Conservation (phyloP, 495 filamentous ascomycete species). For the Chaetomium fimeti region DNA sequence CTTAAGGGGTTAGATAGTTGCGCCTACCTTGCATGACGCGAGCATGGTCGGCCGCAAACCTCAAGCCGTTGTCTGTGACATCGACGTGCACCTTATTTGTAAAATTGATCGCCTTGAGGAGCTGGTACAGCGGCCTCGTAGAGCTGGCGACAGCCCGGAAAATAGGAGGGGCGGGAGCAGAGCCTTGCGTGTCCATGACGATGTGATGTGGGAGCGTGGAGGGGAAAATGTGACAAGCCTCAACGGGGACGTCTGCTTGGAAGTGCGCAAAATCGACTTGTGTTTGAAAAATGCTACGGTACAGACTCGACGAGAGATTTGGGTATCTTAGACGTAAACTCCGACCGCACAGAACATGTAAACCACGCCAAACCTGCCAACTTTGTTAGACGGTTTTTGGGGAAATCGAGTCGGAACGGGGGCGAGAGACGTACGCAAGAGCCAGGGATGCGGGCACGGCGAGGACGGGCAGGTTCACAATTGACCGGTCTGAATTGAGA, state of each 20-base stretch:
- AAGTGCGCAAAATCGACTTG: conserved; percentile 22
- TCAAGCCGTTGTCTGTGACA: conserved; percentile 75
- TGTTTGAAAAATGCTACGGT: conserved; percentile 32
- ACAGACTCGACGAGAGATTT: conserved; percentile 37
- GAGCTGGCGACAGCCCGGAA: conserved; percentile 85
- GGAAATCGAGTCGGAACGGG: background rate
- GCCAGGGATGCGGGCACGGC: conserved; percentile 85
- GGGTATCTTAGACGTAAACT: conserved; percentile 84
- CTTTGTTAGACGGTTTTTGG: conserved; percentile 21
- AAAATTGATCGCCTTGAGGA: conserved; percentile 85
- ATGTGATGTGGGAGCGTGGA: background rate
- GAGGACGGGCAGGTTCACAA: conserved; percentile 70
- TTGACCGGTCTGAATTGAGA: conserved; percentile 70
- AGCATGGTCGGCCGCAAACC: conserved; percentile 81
- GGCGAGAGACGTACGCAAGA: conserved; percentile 67
- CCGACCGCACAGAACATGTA: conserved; percentile 98
- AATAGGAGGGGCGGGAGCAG: conserved; percentile 46
- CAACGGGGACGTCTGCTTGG: conserved; percentile 8
- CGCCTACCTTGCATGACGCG: conserved; percentile 75
- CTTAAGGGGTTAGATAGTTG: background rate
- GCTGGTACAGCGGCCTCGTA: conserved; percentile 80
- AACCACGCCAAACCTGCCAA: conserved; percentile 80
- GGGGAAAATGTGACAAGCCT: conserved; percentile 13
- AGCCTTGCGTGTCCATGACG: conserved; percentile 25
- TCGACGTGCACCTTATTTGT: conserved; percentile 77